Base-by-base conservation (phyloP, 2,329 filamentous ascomycete species). In the Fusarium dlaminii region DNA sequence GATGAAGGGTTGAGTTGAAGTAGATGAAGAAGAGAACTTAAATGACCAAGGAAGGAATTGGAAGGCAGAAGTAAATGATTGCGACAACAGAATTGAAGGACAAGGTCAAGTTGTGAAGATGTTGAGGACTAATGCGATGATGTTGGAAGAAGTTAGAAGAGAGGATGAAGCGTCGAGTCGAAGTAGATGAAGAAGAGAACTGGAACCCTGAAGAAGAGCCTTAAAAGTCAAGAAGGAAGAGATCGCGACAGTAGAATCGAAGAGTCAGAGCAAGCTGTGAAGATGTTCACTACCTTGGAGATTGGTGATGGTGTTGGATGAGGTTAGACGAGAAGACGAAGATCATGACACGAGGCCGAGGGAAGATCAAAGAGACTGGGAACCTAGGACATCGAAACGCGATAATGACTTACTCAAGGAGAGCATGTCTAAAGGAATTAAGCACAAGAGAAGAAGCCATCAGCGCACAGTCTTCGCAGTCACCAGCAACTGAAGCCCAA, bases 311-410 rank as follows among this genome's bases (percentile, higher is more conserved):
- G 4, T 39, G 24, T n/a, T 39, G 13, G 13, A 56, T 9, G 14
- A 34, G 2, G 13, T 29, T 22, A 2, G 30, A 27, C 14, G 30
- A 27, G 39, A 27, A 3, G 18, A n/a, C 18, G 4, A 34, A 29
- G 18, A 29, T 22, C n/a, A 2, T 27, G 24, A 18, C 10, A 37
- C 4, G 17, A 20, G 8, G 18, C 14, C 14, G 14, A 29, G 8
- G 5, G 10, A 9, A 3, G 24, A 18, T 14, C 5, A 6, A 14
- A 58, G 15, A 48, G 20, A 9, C n/a, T 6, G 6, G 37, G 22
- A 0, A 4, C 1, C 7, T 17, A 12, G 0, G 18, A 54, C 18
- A 39, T 2, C 7, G 8, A 0, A 54, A 0, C 1, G 10, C 5
- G 40, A 1, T 0, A n/a, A 6, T 8, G 0, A 1, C 12, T 3